Evolutionary conservation across 2,329 filamentous ascomycete genomes (phyloP).

Genomic region (Fusarium buharicum): DNA sequence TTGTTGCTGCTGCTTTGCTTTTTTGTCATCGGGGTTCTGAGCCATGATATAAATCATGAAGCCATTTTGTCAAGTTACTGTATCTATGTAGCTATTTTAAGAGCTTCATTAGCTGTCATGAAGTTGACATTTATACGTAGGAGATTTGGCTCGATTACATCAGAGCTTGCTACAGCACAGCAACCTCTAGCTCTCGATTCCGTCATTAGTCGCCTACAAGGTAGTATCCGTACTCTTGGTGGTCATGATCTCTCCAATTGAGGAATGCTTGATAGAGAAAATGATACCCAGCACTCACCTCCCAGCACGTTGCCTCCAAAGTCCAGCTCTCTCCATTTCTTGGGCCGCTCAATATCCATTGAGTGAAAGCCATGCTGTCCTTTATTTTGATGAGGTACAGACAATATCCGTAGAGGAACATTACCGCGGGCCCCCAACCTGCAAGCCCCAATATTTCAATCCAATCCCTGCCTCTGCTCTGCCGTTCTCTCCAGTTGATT

Average conservation of each 20-base stretch:
- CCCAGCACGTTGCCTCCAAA: neutral
- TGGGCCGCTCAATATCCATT: conserved; percentile 2
- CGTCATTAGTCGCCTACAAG: conserved; percentile 24
- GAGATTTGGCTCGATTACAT: conserved; percentile 21
- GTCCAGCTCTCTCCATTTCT: neutral
- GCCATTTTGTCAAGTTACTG: neutral
- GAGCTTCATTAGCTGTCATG: conserved; percentile 20
- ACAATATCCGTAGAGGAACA: conserved; percentile 30
- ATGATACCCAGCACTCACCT: neutral
- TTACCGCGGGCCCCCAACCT: conserved; percentile 37
- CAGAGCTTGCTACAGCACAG: neutral
- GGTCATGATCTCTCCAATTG: neutral
- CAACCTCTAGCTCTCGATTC: conserved; percentile 17
- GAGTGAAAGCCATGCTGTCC: conserved; percentile 21
- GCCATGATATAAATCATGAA: conserved; percentile 17
- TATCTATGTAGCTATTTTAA: conserved; percentile 14
- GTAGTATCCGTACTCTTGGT: conserved; percentile 6
- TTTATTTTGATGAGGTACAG: conserved; percentile 36
- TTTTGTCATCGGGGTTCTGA: conserved; percentile 11
- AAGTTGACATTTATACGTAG: conserved; percentile 24
- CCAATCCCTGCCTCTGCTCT: conserved; percentile 28
- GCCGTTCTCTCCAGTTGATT: conserved; percentile 27
- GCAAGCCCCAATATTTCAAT: conserved; percentile 36
- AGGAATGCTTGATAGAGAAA: neutral
- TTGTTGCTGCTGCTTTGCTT: conserved; percentile 21